Evolutionary conservation across 2,329 filamentous ascomycete genomes (phyloP).

Genomic region (Chaetothyriales sp.): DNA sequence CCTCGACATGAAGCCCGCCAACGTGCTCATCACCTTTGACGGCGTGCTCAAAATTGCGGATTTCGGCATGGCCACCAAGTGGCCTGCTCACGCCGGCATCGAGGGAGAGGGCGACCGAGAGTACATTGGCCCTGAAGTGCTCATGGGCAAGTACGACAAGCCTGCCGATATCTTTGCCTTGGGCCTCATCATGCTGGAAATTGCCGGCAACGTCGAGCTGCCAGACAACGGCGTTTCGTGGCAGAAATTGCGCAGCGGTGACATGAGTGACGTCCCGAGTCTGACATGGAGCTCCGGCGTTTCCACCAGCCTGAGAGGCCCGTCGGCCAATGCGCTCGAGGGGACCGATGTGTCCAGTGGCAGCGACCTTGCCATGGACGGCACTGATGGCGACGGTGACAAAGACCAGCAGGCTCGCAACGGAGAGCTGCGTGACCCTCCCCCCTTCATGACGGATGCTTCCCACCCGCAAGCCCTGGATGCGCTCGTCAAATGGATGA

Average conservation of each 20-base stretch:
- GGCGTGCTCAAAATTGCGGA: conserved; percentile 54
- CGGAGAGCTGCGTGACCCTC: conserved; percentile 54
- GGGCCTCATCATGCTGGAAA: conserved; percentile 87
- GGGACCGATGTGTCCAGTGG: conserved; percentile 22
- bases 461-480: conserved; percentile 64
- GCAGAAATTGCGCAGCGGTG: conserved; percentile 77
- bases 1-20: conserved; percentile 53
- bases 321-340: conserved; percentile 53
- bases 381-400: conserved; percentile 21
- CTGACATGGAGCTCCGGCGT: conserved; percentile 66
- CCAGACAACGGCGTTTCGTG: conserved; percentile 86
- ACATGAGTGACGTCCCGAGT: conserved; percentile 77
- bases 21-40: conserved; percentile 52
- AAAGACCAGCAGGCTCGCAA: conserved; percentile 26
- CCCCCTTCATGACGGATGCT: conserved; percentile 76
- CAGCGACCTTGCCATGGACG: conserved; percentile 29
- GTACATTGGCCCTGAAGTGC: conserved; percentile 88
- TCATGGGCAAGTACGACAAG: conserved; percentile 75
- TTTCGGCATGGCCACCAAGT: conserved; percentile 59
- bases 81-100: conserved; percentile 61
- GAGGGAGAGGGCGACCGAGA: conserved; percentile 91
- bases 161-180: conserved; percentile 89
- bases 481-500: conserved; percentile 75
- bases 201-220: conserved; percentile 82
- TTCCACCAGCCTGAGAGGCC: conserved; percentile 58